phyloP scores from a whole-genome alignment of 257 asterid species.

The Nicotiana paniculata region DNA sequence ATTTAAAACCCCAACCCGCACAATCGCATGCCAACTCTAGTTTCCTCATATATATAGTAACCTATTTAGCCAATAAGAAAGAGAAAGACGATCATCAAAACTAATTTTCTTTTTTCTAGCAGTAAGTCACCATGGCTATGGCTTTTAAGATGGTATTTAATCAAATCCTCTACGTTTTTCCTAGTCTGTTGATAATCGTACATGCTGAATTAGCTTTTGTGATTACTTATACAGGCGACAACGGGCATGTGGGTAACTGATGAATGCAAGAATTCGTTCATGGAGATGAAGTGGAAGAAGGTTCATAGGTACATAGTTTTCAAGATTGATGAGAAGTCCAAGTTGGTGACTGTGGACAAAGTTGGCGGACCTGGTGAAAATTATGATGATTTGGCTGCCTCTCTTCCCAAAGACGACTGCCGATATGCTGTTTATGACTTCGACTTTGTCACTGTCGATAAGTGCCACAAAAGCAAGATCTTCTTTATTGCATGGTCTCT shows the following conservation, averaged over 20 bases:
- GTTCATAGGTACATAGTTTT: constrained; percentile 70
- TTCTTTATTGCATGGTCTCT: constrained; percentile 82
- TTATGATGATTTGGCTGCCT: constrained; percentile 63
- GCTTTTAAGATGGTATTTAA: constrained; percentile 74
- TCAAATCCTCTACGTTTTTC: not conserved
- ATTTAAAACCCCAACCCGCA: constrained; percentile 19
- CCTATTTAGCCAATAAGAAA: constrained; percentile 6
- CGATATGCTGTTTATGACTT: constrained; percentile 82
- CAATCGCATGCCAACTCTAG: not conserved
- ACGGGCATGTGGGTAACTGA: constrained; percentile 85
- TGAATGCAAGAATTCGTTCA: constrained; percentile 74
- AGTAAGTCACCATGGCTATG: constrained; percentile 57
- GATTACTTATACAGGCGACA: constrained; percentile 35
- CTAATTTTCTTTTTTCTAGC: not conserved
- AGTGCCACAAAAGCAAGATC: constrained; percentile 85
- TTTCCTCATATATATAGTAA: not conserved
- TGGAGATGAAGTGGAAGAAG: constrained; percentile 92
- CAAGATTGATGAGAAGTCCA: constrained; percentile 69
- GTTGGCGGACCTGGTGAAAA: constrained; percentile 64
- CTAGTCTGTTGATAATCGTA: not conserved
- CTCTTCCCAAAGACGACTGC: constrained; percentile 77
- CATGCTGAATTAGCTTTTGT: not conserved
- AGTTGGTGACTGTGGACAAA: constrained; percentile 64
- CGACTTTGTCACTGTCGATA: constrained; percentile 77
- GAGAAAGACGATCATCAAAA: not conserved